These are phyloP conservation scores for Tranzscheliella williamsii DNA, from an alignment of 1,284 basidiomycete species.

Conservation along the genomic window DNA sequence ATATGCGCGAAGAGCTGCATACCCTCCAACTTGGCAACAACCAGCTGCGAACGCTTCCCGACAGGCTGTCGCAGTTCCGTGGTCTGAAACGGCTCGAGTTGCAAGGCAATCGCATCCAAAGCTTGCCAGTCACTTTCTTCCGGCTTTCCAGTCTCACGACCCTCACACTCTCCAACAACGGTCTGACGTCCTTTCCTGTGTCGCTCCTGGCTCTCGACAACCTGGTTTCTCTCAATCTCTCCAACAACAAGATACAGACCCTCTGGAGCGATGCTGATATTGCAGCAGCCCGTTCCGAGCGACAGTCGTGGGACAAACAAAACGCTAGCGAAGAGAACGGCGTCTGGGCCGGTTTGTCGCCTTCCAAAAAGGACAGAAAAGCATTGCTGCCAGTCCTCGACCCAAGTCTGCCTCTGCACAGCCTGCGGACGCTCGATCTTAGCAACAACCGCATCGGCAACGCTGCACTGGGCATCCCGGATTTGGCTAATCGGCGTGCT, in stretches of 20 bases:
- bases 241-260: slow-evolving; percentile 44
- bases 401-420: slow-evolving; percentile 18
- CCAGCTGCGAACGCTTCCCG: slow-evolving; percentile 32
- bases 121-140: slow-evolving; percentile 33
- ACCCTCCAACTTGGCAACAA: slow-evolving; percentile 44
- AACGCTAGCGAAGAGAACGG: slow-evolving; percentile 33
- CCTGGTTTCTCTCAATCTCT: slow-evolving; percentile 50
- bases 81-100: slow-evolving; percentile 47
- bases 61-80: slow-evolving; percentile 40
- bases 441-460: slow-evolving; percentile 46
- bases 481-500: slow-evolving; percentile 17
- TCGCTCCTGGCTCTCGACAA: slow-evolving; percentile 42
- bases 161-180: slow-evolving; percentile 47
- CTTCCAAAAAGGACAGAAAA: slow-evolving; percentile 28
- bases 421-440: slow-evolving; percentile 40
- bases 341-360: slow-evolving; percentile 44
- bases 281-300: slow-evolving; percentile 12
- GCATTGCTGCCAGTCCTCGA: neutral
- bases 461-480: slow-evolving; percentile 30
- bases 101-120: slow-evolving; percentile 44
- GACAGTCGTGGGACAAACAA: slow-evolving; percentile 34
- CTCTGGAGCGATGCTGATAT: slow-evolving; percentile 42
- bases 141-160: slow-evolving; percentile 43
- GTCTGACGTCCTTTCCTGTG: slow-evolving; percentile 34
- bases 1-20: slow-evolving; percentile 38